A percentile compares a stretch with the other conserved stretches of the same genome.
Conservation (phyloP, 306 rosid genomes). For the Rosa chinensis region DNA sequence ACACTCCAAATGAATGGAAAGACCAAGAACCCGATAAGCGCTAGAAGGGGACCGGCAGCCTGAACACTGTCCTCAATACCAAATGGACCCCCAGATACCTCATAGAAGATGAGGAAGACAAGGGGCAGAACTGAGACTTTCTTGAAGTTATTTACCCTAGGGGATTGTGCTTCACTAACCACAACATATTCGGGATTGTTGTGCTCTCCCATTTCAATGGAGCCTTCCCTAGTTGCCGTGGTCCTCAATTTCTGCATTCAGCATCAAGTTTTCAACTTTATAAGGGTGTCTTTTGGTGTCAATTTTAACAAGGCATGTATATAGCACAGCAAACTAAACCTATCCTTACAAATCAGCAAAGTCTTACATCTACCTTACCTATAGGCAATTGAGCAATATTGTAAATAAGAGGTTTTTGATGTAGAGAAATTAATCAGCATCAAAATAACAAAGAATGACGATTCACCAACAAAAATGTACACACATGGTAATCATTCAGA, state of each 20-base stretch:
- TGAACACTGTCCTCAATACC: constrained; percentile 83
- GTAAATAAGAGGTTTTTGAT: neutral
- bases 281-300: neutral
- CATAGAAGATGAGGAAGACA: constrained; percentile 89
- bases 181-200: constrained; percentile 39
- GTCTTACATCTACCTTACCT: neutral
- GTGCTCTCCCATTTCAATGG: constrained; percentile 52
- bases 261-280: constrained; percentile 1
- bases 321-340: neutral
- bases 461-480: neutral
- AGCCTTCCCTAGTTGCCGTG: constrained; percentile 41
- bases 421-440: constrained; percentile 3
- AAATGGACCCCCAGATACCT: constrained; percentile 96
- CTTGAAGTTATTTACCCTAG: constrained; percentile 38
- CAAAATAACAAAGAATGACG: neutral
- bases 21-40: constrained; percentile 72
- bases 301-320: neutral
- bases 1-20: constrained; percentile 91
- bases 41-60: constrained; percentile 92
- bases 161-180: constrained; percentile 48
- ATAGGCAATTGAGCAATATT: neutral
- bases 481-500: neutral
- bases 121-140: constrained; percentile 80
- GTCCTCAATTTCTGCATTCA: constrained; percentile 58
- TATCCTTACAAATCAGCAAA: neutral